Percentiles rank a stretch among this genome's conserved stretches.
These are phyloP conservation scores for Chamaecyparis obtusa DNA, from an alignment of 75 land plant species.

Conservation along the genomic window DNA sequence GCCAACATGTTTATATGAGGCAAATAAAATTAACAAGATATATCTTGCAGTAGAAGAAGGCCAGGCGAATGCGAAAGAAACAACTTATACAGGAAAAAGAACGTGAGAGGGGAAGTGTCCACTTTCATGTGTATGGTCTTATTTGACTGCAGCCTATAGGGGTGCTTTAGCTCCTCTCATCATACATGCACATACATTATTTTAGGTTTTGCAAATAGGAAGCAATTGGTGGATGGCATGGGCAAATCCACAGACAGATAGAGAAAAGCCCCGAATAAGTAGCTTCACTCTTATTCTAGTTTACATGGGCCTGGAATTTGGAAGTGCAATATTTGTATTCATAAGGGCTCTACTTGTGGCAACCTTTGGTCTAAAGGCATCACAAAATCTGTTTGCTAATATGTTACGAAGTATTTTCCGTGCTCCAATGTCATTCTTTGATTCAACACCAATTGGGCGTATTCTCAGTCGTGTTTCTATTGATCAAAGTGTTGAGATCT, in stretches of 20 bases:
- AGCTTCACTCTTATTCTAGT: slow-evolving; percentile 66
- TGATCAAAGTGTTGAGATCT: slow-evolving; percentile 95
- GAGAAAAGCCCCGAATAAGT: slow-evolving; percentile 56
- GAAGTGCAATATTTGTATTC: slow-evolving; percentile 86
- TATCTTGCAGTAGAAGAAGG: too few species aligned
- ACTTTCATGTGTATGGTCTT: slow-evolving; percentile 87
- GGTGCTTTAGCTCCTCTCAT: slow-evolving; percentile 78
- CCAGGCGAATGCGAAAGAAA: slow-evolving; percentile 54
- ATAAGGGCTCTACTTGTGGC: slow-evolving; percentile 84
- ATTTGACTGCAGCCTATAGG: slow-evolving; percentile 84
- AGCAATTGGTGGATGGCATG: slow-evolving; percentile 99
- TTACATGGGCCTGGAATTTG: slow-evolving; percentile 85
- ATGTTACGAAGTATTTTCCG: slow-evolving; percentile 81
- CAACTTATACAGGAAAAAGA: slow-evolving; percentile 98
- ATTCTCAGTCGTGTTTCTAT: slow-evolving; percentile 93
- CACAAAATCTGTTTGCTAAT: slow-evolving; percentile 74
- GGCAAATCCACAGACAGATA: slow-evolving; percentile 88
- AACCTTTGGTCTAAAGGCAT: slow-evolving; percentile 77
- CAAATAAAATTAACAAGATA: too few species aligned
- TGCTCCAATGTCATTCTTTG: slow-evolving; percentile 99
- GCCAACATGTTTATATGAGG: too few species aligned
- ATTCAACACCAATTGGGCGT: slow-evolving; percentile 96
- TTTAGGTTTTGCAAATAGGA: slow-evolving; percentile 86
- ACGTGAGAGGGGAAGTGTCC: slow-evolving; percentile 82
- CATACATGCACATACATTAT: slow-evolving; percentile 62